Evolutionary conservation across 148 eudicot species (phyloP), one percentile per base, ranked within the genome.

Genomic region (Nyssa sinensis): DNA sequence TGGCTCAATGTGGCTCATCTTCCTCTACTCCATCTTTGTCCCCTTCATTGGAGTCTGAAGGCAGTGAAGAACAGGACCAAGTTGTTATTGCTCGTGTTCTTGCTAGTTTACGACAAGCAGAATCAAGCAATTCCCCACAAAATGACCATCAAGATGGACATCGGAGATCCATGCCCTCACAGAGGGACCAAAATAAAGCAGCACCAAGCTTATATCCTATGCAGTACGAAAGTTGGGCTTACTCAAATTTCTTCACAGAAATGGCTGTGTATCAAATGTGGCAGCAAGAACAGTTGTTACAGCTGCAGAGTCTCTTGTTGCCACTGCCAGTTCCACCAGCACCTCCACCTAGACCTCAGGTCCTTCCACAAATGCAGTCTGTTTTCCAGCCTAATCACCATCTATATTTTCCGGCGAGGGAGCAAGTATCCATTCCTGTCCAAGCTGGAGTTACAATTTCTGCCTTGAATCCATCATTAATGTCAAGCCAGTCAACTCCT

Each of bases 1-100:
- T 87, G 84, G 80, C 83, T 80, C 84, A 78, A 62, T 23, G 34
- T 17, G 77, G 74, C 74, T 61, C 78, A 28, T 64, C 84, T 37
- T 66, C 85, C 14, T 77, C 89, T 67, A 61, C 70, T 62, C n/a
- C n/a, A n/a, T n/a, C n/a, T n/a, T n/a, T n/a, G n/a, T n/a, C n/a
- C n/a, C n/a, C n/a, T n/a, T 72, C 80, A 3, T 37, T 69, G 27
- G 66, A 71, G 41, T 14, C 81, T 14, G 80, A 74, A 59, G 57
- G 70, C 73, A 69, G 70, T 37, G 90, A 86, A 74, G 90, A 87
- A 68, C 88, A 80, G 78, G 90, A 84, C 41, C 88, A 87, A 80
- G 84, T 78, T n/a, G 37, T 78, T 64, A 83, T 87, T 74, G 90
- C 86, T 72, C 90, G 88, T 58, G 71, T 80, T 82, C 83, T 87